Evolutionary conservation across 352 stramenopile species (phyloP), one percentile per base, ranked within the genome.

Genomic region (Elongisporangium undulatum): DNA sequence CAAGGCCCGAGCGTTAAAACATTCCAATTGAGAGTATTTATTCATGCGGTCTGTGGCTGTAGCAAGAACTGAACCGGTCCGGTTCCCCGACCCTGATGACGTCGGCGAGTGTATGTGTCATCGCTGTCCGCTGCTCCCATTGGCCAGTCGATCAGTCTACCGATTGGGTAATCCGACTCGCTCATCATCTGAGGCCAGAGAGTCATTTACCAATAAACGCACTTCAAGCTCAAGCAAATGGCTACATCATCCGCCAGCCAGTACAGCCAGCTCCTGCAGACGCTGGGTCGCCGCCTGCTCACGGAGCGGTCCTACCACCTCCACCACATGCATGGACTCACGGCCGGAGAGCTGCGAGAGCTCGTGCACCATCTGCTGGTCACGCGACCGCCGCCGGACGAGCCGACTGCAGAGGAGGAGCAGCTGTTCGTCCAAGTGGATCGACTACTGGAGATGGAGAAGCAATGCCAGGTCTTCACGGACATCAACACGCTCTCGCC

Each of bases 331-430:
- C 26, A 7, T 2, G 26, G 26, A 3, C 5, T 38, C 4, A 38
- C 26, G 26, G 3, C 5, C 26, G 26, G 12, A 12, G 73, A 81
- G n/a, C 56, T 85, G 17, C 68, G 75, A 48, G 72, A 80, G 48
- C 71, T 85, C 21, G 65, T 85, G 52, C 73, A 85, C 34, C 75
- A 85, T 59, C 56, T 85, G 49, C 64, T 85, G 8, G 71, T 82
- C 20, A 62, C 77, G 16, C 73, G 75, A 6, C 64, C 62, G 10
- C 57, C 71, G 5, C 73, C 71, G 12, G 68, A 81, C 0, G 68
- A 70, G 24, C 1, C 12, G 4, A 12, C 26, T 38, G 45, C 57
- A 0, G 55, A 49, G 24, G 51, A 71, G 7, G 73, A 85, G 54
- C 66, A 81, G 5, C 55, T 85, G 0, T 85, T 81, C 57, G 64